Percentiles rank a stretch among this genome's conserved stretches.
phyloP scores from a whole-genome alignment of 1,284 basidiomycete genomes.

The Heterobasidion occidentale region DNA sequence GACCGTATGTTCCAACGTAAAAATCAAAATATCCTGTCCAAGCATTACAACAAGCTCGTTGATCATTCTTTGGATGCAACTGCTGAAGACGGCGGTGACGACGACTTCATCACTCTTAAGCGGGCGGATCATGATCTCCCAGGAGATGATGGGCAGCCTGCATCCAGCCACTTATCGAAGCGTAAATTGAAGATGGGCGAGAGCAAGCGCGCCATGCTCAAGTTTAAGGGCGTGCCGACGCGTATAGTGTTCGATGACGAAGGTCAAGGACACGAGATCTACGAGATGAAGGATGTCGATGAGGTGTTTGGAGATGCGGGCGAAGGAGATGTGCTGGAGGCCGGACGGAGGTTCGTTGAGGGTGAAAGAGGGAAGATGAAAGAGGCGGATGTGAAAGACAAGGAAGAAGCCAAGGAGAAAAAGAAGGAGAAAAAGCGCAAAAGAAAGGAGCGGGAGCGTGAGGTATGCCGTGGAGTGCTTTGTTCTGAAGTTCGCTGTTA shows the following conservation, averaged over 20 bases:
- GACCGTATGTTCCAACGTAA: conserved; percentile 98
- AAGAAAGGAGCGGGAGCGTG: conserved; percentile 79
- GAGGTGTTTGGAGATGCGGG: conserved; percentile 49
- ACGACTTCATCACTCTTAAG: conserved; percentile 92
- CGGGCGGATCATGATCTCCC: conserved; percentile 81
- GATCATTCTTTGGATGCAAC: conserved; percentile 45
- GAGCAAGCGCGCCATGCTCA: conserved; percentile 73
- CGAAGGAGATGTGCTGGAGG: conserved; percentile 56
- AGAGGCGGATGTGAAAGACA: conserved; percentile 69
- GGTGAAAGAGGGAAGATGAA: conserved; percentile 67
- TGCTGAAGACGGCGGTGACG: conserved; percentile 45
- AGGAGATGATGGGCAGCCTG: conserved; percentile 24
- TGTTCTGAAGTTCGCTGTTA: conserved; percentile 4
- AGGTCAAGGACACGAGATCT: conserved; percentile 72
- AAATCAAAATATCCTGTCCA: conserved; percentile 90
- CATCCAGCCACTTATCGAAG: conserved; percentile 42
- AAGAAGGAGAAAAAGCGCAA: conserved; percentile 79
- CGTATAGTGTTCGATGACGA: conserved; percentile 85
- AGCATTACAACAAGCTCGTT: conserved; percentile 87
- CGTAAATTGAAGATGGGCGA: conserved; percentile 63
- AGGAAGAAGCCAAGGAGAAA: conserved; percentile 81
- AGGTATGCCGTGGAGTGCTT: conserved; percentile 30
- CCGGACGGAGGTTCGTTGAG: conserved; percentile 64
- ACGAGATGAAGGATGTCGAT: conserved; percentile 72
- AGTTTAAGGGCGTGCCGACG: conserved; percentile 43